Evolutionary conservation across 345 rosid genomes (phyloP), one percentile per base, ranked within the genome.

Genomic region (Psidium guajava): DNA sequence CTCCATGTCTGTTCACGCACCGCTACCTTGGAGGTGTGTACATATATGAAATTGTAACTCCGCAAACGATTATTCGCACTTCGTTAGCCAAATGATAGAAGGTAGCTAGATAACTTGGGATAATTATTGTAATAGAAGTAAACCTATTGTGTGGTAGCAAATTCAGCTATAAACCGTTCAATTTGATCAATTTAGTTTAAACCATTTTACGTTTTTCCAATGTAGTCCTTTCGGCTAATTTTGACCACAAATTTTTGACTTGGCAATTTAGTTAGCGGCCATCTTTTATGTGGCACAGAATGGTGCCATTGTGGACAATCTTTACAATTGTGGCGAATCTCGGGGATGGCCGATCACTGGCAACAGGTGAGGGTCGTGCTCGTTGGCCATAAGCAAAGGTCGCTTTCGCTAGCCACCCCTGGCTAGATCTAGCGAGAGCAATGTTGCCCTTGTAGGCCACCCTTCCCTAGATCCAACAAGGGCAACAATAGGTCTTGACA

Each of bases 191-290:
- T 61, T 61, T 27, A 61, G 2, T 61, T 6, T 27, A 61, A 0
- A 61, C 11, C 4, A 27, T 61, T 61, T 61, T 20, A 61, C 4
- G 11, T 27, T 61, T 18, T 28, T 61, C 6, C 8, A 59, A 59
- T 27, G 6, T n/a, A 27, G 10, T 14, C 3, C 2, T 27, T 27
- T 4, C 0, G 4, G 27, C 1, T 2, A 61, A 27, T 61, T 28
- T 1, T 61, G 8, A 8, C 28, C 3, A 3, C 10, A 28, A 52
- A 52, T 52, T 52, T 13, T 16, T 12, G 6, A 27, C 1, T 0
- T 61, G 20, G 1, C 0, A 6, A 1, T 27, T 0, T 0, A 6
- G 5, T 61, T 8, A 27, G 0, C 5, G 32, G 10, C 0, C 1
- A 1, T 18, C 16, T 12, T 52, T 51, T 52, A 52, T 4, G 54